Evolutionary conservation across 2,329 filamentous ascomycete genomes (phyloP), one percentile per base, ranked within the genome.

Genomic region (Botryotinia globosa): DNA sequence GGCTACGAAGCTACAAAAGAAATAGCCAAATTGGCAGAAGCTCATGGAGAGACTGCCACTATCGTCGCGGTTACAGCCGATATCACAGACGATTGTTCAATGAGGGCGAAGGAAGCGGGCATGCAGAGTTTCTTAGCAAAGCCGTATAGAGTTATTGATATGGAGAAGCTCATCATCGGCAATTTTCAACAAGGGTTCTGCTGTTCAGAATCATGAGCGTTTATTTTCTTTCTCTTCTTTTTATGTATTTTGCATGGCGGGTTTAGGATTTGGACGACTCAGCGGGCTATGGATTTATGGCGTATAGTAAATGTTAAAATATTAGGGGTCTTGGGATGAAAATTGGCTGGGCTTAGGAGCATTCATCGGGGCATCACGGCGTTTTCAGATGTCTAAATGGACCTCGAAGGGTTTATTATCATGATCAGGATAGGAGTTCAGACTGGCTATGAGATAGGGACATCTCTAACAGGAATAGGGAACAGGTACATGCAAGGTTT

Each of bases 1-100:
- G 91, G 91, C 1, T 92, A 91, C 75, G 87, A 92, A 78, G 91
- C 91, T 2, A 88, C 90, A 0, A 85, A 87, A 77, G 83, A 84
- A 64, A 93, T 93, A 61, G 81, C 91, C 18, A 81, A 77, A 6
- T 44, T 81, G 8, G 77, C 79, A 1, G 63, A 68, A 20, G 34
- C 69, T 16, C 63, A 73, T 54, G 75, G 73, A n/a, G 72, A 75
- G n/a, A 72, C 58, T 2, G 74, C 75, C 9, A 79, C 76, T 32
- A 84, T 88, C 44, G 82, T 88, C 32, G 86, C 87, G 5, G 86
- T 88, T 29, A 88, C 85, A 9, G 87, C 87, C 8, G 87, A 88
- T 77, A 86, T 87, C 5, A 88, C 87, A 1, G 84, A 85, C 69
- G 84, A 83, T 7, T 85, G 85, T 37, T 78, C 86, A 37, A 83